These are phyloP conservation scores for Microbotryum saponariae DNA, from an alignment of 1,284 basidiomycete genomes.

Conservation along the genomic window DNA sequence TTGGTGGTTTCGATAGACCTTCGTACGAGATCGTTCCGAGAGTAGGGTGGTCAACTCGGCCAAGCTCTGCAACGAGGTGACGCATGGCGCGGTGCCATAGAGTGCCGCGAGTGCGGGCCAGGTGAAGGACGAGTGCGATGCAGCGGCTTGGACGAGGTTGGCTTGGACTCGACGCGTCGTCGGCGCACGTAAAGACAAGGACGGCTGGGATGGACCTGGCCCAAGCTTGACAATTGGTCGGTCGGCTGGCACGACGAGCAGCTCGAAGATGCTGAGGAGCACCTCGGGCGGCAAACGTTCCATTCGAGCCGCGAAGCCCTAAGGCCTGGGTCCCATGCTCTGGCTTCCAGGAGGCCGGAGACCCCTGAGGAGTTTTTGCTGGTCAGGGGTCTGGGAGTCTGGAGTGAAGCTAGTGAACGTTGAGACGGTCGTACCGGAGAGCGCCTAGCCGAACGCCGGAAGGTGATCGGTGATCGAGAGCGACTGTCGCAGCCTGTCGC, in stretches of 20 bases:
- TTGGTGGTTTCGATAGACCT: no score
- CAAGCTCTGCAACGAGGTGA: conserved; percentile 6
- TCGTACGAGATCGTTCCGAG: neutral
- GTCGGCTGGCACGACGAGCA: neutral
- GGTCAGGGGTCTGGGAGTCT: neutral
- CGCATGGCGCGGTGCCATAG: neutral
- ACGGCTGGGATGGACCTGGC: no score
- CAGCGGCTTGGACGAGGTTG: neutral
- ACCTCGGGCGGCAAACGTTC: conserved; percentile 10
- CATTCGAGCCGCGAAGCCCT: neutral
- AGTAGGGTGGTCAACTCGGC: conserved; percentile 7
- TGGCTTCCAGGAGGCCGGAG: neutral
- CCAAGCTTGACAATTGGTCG: neutral
- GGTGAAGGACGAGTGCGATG: conserved; percentile 10
- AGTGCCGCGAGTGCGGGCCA: conserved; percentile 4
- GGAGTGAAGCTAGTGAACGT: no score
- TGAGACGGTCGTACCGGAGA: no score
- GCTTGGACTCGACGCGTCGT: neutral
- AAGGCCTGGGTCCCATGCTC: neutral
- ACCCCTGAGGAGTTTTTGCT: neutral
- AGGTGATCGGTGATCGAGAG: no score
- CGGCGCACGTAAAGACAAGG: neutral
- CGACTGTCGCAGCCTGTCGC: no score
- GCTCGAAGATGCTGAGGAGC: conserved; percentile 8
- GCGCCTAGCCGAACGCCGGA: no score